A percentile compares a stretch with the other conserved stretches of the same genome.
phyloP scores from a whole-genome alignment of 257 asterid genomes.

The Penstemon davidsonii region DNA sequence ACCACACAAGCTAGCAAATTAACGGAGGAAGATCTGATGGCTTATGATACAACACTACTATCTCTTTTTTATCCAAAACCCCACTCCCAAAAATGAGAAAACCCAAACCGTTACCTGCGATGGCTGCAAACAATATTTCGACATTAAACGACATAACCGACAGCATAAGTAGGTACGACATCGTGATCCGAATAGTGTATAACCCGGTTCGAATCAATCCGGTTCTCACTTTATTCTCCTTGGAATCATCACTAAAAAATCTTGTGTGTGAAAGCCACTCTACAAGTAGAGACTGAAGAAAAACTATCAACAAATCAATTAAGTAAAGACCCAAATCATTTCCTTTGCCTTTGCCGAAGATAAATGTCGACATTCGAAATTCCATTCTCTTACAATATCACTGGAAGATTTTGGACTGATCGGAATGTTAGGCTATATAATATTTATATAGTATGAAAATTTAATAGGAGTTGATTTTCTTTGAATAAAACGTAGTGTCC shows the following conservation, averaged over 20 bases:
- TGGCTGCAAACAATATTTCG: slow-evolving; percentile 30
- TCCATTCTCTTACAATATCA: slow-evolving; percentile 12
- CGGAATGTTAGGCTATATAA: too few species aligned
- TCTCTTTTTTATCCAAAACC: slow-evolving; percentile 12
- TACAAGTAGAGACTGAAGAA: slow-evolving; percentile 20
- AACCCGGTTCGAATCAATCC: slow-evolving; percentile 34
- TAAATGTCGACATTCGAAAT: slow-evolving; percentile 21
- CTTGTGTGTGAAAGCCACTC: slow-evolving; percentile 40
- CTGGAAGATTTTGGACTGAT: too few species aligned
- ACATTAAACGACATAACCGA: slow-evolving; percentile 39
- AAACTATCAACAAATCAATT: slow-evolving; percentile 27
- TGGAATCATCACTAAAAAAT: slow-evolving; percentile 15
- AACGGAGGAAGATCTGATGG: slow-evolving; percentile 40
- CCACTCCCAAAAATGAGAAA: slow-evolving; percentile 36
- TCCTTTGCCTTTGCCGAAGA: slow-evolving; percentile 22
- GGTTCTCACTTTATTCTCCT: slow-evolving; percentile 8
- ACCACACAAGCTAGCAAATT: slow-evolving; percentile 20
- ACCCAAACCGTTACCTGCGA: slow-evolving; percentile 32
- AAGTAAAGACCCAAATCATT: slow-evolving; percentile 6
- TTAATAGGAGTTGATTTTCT: too few species aligned
- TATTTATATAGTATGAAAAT: too few species aligned
- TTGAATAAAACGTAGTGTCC: too few species aligned
- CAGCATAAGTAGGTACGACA: slow-evolving; percentile 38
- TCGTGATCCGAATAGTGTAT: slow-evolving; percentile 23
- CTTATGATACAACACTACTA: slow-evolving; percentile 1